Percentiles rank a stretch among this genome's conserved stretches.
These are phyloP conservation scores for Diaporthe capsici DNA, from an alignment of 2,329 filamentous ascomycete genomes.

Conservation along the genomic window DNA sequence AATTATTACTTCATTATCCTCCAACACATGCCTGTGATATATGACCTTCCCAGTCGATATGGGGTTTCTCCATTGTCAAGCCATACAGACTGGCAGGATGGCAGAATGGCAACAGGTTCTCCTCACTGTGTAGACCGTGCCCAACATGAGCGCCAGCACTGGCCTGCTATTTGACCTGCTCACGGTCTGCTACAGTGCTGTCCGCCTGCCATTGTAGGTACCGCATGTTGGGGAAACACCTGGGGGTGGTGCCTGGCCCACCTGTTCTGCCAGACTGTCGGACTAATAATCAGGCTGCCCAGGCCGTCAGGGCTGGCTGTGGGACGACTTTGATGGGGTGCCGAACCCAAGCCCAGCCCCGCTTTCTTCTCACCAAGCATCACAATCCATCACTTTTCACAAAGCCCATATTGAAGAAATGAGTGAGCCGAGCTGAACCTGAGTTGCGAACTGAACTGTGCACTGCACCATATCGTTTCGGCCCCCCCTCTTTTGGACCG, in stretches of 20 bases:
- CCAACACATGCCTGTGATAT: not conserved
- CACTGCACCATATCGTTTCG: not conserved
- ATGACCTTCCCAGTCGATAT: not conserved
- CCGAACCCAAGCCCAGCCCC: constrained; percentile 12
- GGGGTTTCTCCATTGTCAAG: not conserved
- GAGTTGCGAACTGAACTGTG: constrained; percentile 3
- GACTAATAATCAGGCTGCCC: not conserved
- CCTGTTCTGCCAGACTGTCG: not conserved
- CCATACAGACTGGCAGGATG: not conserved
- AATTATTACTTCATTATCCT: not conserved
- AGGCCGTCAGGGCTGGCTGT: constrained; percentile 9
- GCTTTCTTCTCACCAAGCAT: constrained; percentile 22
- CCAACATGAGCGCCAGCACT: not conserved
- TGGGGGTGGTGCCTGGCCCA: not conserved
- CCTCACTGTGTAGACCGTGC: not conserved
- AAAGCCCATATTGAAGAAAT: constrained; percentile 30
- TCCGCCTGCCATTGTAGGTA: not conserved
- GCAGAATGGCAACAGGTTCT: not conserved
- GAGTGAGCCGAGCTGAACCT: constrained; percentile 16
- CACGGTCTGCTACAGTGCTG: not conserved
- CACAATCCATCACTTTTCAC: constrained; percentile 34
- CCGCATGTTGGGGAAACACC: constrained; percentile 30
- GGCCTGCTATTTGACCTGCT: not conserved
- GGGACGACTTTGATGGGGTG: not conserved
- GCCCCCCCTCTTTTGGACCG: constrained; percentile 18